Conservation (phyloP, 441 rosid genomes). For the Euphorbia corollata region DNA sequence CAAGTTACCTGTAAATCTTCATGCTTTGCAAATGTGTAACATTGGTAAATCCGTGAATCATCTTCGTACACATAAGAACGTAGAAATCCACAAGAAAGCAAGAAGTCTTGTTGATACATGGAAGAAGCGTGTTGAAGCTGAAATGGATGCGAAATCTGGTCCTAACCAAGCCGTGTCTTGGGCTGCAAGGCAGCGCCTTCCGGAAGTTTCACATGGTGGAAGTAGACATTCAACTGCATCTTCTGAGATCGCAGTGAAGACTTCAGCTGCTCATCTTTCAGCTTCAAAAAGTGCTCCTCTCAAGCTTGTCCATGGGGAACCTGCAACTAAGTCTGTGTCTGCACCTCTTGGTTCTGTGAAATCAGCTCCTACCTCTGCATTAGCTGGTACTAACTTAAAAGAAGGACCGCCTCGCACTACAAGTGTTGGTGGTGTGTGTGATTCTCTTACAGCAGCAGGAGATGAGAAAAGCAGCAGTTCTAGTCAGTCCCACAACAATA, state of each 20-base stretch:
- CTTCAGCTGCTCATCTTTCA: conserved; percentile 49
- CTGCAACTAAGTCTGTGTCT: conserved; percentile 38
- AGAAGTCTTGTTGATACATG: conserved; percentile 91
- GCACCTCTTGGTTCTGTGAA: conserved; percentile 50
- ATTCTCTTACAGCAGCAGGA: conserved; percentile 28
- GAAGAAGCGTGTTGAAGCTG: conserved; percentile 96
- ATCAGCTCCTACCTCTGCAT: conserved; percentile 38
- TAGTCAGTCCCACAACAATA: conserved; percentile 69
- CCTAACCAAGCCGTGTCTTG: conserved; percentile 54
- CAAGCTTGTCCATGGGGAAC: conserved; percentile 52
- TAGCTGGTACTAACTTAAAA: conserved; percentile 33
- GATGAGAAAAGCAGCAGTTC: conserved; percentile 77
- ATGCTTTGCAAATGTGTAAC: conserved; percentile 83
- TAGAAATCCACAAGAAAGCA: conserved; percentile 87
- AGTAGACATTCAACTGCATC: conserved; percentile 51
- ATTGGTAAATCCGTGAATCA: conserved; percentile 96
- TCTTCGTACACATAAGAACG: conserved; percentile 67
- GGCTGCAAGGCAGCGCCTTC: conserved; percentile 49
- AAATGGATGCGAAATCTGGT: conserved; percentile 81
- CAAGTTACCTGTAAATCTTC: conserved; percentile 83
- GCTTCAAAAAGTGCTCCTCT: conserved; percentile 50
- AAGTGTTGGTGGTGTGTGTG: conserved; percentile 33
- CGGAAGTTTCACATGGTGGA: conserved; percentile 57
- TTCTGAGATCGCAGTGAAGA: conserved; percentile 56
- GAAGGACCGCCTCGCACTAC: conserved; percentile 42